A percentile compares a stretch with the other conserved stretches of the same genome.
phyloP scores from a whole-genome alignment of 1,139 yeast genomes.

The Candida mesenterica region DNA sequence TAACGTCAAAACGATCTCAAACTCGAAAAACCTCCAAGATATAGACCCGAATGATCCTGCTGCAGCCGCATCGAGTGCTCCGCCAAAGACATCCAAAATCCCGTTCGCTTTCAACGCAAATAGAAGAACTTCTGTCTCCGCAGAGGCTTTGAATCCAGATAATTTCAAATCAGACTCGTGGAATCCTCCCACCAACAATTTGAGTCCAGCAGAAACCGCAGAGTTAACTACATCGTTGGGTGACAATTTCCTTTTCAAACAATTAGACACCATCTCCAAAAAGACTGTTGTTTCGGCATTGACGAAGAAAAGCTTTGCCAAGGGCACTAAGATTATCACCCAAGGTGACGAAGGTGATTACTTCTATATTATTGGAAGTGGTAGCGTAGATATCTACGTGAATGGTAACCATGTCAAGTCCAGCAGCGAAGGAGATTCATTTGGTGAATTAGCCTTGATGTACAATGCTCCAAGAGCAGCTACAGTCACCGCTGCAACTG shows the following conservation, averaged over 20 bases:
- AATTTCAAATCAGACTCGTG: slow-evolving; percentile 58
- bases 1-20: slow-evolving; percentile 33
- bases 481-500: slow-evolving; percentile 75
- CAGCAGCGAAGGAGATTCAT: slow-evolving; percentile 82
- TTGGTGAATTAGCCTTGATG: slow-evolving; percentile 97
- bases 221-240: slow-evolving; percentile 72
- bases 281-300: slow-evolving; percentile 79
- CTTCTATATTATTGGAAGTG: slow-evolving; percentile 85
- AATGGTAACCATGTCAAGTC: slow-evolving; percentile 72
- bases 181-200: slow-evolving; percentile 71
- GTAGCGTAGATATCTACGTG: slow-evolving; percentile 78
- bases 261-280: slow-evolving; percentile 70
- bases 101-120: slow-evolving; percentile 70
- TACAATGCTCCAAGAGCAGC: slow-evolving; percentile 98
- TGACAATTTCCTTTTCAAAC: slow-evolving; percentile 78
- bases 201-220: slow-evolving; percentile 60
- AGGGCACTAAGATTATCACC: slow-evolving; percentile 67
- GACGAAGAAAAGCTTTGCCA: slow-evolving; percentile 62
- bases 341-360: slow-evolving; percentile 98
- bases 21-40: slow-evolving; percentile 22
- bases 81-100: slow-evolving; percentile 21
- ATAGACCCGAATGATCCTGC: slow-evolving; percentile 31
- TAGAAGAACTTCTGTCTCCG: slow-evolving; percentile 85
- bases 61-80: slow-evolving; percentile 6
- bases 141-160: slow-evolving; percentile 68